Evolutionary conservation across 2,329 filamentous ascomycete species (phyloP), one percentile per base, ranked within the genome.

Genomic region (Aureobasidium musti): DNA sequence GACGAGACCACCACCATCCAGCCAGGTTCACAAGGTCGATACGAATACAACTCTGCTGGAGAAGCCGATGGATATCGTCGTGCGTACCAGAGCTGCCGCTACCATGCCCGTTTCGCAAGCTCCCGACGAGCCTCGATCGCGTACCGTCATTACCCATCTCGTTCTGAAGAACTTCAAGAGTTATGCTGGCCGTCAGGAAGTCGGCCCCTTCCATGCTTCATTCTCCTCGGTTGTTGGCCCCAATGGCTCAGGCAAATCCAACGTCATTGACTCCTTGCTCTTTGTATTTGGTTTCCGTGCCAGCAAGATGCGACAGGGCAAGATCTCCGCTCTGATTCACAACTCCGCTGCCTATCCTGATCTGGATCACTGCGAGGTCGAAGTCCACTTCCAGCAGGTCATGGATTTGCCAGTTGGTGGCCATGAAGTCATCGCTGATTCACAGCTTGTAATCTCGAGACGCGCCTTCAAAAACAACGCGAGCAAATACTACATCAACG

Each of bases 271-370:
- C 79, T 97, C 95, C 2, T 82, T 99, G 33, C 86, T 99, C 0
- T 99, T 99, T 74, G 95, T 99, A n/a, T 99, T 99, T 75, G 95
- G 96, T 64, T 99, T 99, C 81, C 89, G 95, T 68, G 95, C 95
- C 49, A 98, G 94, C 83, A 99, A 99, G 80, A 99, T 99, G 95
- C 87, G 95, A 74, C 95, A 99, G 78, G 95, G 95, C 74, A 99
- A 99, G 80, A 92, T 99, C 56, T 99, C 95, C 0, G 95, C 95
- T 4, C 82, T 99, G 57, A 99, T 99, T 71, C 95, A 99, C 80
- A 99, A 98, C 77, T 98, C 95, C 14, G 93, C 92, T 0, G 86
- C 91, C 66, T 87, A 90, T 72, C 92, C 92, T 0, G 86, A 97
- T 72, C 80, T 99, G 23, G 91, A 96, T 56, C 88, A 89, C 74